phyloP scores from a whole-genome alignment of 495 filamentous ascomycete genomes.

The Darksidea phi region DNA sequence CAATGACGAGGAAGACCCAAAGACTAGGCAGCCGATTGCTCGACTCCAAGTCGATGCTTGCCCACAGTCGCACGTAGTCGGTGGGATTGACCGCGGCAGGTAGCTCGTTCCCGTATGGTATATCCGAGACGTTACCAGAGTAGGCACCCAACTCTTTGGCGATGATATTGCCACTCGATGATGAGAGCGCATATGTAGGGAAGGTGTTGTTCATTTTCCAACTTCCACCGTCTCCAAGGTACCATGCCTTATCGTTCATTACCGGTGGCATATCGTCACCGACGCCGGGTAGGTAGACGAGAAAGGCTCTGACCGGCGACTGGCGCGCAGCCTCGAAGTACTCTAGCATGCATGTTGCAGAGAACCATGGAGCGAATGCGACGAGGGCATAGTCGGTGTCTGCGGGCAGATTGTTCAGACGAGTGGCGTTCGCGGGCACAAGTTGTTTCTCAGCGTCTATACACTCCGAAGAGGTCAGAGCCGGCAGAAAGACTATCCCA shows the following conservation, averaged over 20 bases:
- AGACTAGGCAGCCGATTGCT: slow-evolving; percentile 58
- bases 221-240: slow-evolving; percentile 57
- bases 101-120: slow-evolving; percentile 58
- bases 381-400: slow-evolving; percentile 56
- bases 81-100: slow-evolving; percentile 44
- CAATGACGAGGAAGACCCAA: slow-evolving; percentile 81
- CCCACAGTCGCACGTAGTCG: slow-evolving; percentile 58
- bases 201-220: slow-evolving; percentile 67
- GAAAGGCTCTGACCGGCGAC: slow-evolving; percentile 61
- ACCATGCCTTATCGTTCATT: slow-evolving; percentile 60
- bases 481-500: slow-evolving; percentile 82
- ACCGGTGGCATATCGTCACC: slow-evolving; percentile 60
- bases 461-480: slow-evolving; percentile 60
- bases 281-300: slow-evolving; percentile 71
- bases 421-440: slow-evolving; percentile 73
- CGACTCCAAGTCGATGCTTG: slow-evolving; percentile 55
- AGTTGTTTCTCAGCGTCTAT: slow-evolving; percentile 54
- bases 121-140: slow-evolving; percentile 64
- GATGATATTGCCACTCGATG: slow-evolving; percentile 60
- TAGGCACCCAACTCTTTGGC: slow-evolving; percentile 72
- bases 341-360: slow-evolving; percentile 61
- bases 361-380: slow-evolving; percentile 88
- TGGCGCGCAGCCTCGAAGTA: slow-evolving; percentile 64
- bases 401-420: slow-evolving; percentile 62
- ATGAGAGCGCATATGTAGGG: slow-evolving; percentile 82